phyloP scores from a whole-genome alignment of 78 protist species.

The Dictyostelium citrinum region DNA sequence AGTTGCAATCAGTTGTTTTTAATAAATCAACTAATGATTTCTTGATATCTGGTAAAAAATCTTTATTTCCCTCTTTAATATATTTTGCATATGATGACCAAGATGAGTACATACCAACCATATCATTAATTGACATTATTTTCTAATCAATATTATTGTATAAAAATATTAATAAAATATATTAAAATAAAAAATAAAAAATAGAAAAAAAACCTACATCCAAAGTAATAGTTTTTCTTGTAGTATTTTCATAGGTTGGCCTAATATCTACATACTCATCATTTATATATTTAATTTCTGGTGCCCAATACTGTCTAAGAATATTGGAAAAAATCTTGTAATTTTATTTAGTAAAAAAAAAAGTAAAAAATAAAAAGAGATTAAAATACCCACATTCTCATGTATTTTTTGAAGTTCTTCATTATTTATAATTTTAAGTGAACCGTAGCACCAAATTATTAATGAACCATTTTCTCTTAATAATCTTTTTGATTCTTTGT shows the following conservation, averaged over 20 bases:
- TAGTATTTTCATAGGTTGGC: conserved; percentile 43
- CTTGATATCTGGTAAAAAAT: too few species aligned
- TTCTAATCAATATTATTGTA: not conserved
- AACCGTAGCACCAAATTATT: not conserved
- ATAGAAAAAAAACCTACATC: not conserved
- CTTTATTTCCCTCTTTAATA: too few species aligned
- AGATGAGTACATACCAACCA: too few species aligned
- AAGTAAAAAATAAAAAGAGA: not conserved
- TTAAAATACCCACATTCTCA: not conserved
- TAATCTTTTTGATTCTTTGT: not conserved
- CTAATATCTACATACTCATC: conserved; percentile 8
- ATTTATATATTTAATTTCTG: conserved; percentile 18
- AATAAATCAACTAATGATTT: too few species aligned
- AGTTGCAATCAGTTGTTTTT: too few species aligned
- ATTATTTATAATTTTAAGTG: not conserved
- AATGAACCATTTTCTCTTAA: conserved; percentile 2
- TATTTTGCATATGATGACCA: too few species aligned
- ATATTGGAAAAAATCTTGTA: too few species aligned
- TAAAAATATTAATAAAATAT: not conserved
- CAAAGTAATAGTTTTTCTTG: not conserved
- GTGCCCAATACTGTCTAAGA: conserved; percentile 17
- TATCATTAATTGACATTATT: too few species aligned
- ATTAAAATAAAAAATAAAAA: too few species aligned
- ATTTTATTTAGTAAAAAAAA: too few species aligned
- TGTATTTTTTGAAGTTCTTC: conserved; percentile 9